Conservation (phyloP, 2,329 filamentous ascomycete species). For the Scedosporium boydii region DNA sequence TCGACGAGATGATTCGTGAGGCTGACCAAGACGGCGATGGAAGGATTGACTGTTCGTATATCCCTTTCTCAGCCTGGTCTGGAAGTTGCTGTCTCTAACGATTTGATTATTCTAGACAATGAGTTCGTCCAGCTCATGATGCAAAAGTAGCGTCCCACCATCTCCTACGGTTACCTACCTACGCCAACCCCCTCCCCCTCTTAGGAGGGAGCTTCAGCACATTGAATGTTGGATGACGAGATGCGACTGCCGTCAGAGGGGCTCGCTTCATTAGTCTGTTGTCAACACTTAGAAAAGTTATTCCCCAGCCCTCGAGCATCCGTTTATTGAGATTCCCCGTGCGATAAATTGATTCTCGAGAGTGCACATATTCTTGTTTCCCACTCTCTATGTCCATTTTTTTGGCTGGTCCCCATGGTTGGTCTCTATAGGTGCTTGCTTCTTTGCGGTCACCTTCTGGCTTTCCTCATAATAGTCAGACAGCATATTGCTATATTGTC, state of each 20-base stretch:
- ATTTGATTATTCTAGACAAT: slow-evolving; percentile 52
- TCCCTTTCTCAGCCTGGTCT: background rate
- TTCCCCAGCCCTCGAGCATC: background rate
- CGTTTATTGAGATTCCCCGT: background rate
- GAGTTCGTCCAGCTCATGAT: slow-evolving; percentile 94
- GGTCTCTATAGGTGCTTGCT: background rate
- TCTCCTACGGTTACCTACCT: background rate
- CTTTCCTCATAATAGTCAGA: background rate
- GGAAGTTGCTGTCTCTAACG: slow-evolving; percentile 10
- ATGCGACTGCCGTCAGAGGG: too few relatives aligned
- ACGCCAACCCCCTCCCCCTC: background rate
- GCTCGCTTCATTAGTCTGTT: background rate
- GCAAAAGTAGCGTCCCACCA: slow-evolving; percentile 64
- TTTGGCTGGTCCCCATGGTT: background rate
- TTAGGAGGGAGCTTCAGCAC: background rate
- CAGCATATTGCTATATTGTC: background rate
- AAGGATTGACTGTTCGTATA: slow-evolving; percentile 69
- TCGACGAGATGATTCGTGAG: slow-evolving; percentile 89
- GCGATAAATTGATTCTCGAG: background rate
- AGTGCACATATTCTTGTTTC: background rate
- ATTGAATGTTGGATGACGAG: background rate
- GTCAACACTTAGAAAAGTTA: background rate
- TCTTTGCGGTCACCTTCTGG: background rate
- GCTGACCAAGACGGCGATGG: slow-evolving; percentile 85
- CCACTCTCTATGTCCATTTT: background rate